These are phyloP conservation scores for Dimocarpus longan DNA, from an alignment of 345 rosid species.

Conservation along the genomic window DNA sequence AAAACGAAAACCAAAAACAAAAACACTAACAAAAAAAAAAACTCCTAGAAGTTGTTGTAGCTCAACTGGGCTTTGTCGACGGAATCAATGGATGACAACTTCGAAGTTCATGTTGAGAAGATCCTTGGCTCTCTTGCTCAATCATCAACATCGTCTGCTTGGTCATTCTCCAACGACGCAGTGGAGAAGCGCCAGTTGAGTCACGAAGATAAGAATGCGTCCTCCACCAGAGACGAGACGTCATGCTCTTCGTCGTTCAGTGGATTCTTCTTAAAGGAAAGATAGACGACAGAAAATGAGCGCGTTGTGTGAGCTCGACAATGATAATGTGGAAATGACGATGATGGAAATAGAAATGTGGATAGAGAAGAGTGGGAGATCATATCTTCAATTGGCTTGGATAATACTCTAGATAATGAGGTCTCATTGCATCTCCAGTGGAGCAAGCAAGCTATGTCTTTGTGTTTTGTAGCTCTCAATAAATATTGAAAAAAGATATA, in stretches of 20 bases:
- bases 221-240: conserved; percentile 47
- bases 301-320: background rate
- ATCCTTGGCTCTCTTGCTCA: conserved; percentile 58
- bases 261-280: conserved; percentile 31
- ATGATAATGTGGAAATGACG: background rate
- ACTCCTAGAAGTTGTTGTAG: too few relatives aligned
- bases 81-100: conserved; percentile 41
- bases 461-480: too few relatives aligned
- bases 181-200: conserved; percentile 41
- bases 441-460: too few relatives aligned
- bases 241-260: conserved; percentile 57
- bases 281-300: conserved; percentile 15
- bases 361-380: conserved; percentile 67
- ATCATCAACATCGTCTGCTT: conserved; percentile 27
- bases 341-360: conserved; percentile 14
- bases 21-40: too few relatives aligned
- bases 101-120: conserved; percentile 51
- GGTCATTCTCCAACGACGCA: conserved; percentile 51
- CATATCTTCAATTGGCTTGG: conserved; percentile 72
- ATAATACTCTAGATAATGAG: conserved; percentile 80
- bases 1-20: too few relatives aligned
- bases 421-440: conserved; percentile 21
- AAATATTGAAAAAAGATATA: too few relatives aligned
- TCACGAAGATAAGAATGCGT: conserved; percentile 12
- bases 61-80: background rate